Evolutionary conservation across 805 yeast species (phyloP).

Genomic region (Nakazawaea wyomingensis): DNA sequence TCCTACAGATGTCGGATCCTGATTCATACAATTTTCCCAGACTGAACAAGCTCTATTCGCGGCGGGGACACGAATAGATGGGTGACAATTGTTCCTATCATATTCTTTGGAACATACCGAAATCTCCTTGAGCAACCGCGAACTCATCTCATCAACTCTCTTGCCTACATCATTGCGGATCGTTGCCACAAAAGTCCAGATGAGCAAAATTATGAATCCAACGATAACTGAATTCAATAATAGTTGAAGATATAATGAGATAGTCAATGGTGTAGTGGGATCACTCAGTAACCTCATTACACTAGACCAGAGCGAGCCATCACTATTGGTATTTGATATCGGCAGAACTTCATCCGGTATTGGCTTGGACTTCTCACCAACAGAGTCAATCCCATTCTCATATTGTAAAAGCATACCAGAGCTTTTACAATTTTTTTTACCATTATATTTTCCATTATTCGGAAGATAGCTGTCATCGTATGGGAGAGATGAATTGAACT

Average conservation of each 20-base stretch:
- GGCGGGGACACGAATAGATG: slow-evolving; percentile 65
- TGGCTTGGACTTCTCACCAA: no score
- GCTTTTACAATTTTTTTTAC: no score
- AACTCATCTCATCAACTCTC: slow-evolving; percentile 58
- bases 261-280: slow-evolving; percentile 33
- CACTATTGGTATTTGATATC: no score
- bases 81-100: slow-evolving; percentile 64
- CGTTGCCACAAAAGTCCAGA: slow-evolving; percentile 27
- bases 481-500: slow-evolving; percentile 4
- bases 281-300: slow-evolving; percentile 18
- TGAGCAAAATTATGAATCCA: slow-evolving; percentile 26
- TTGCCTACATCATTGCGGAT: slow-evolving; percentile 55
- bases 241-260: slow-evolving; percentile 37
- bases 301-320: no score
- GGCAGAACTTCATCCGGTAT: no score
- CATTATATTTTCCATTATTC: neutral
- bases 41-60: slow-evolving; percentile 61
- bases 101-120: slow-evolving; percentile 67
- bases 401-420: no score
- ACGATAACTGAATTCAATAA: slow-evolving; percentile 29
- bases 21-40: slow-evolving; percentile 81
- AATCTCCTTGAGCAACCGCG: slow-evolving; percentile 59
- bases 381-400: no score
- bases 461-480: slow-evolving; percentile 1
- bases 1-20: slow-evolving; percentile 61